phyloP scores from a whole-genome alignment of 2,329 filamentous ascomycete species.

The Polytolypa hystricis region DNA sequence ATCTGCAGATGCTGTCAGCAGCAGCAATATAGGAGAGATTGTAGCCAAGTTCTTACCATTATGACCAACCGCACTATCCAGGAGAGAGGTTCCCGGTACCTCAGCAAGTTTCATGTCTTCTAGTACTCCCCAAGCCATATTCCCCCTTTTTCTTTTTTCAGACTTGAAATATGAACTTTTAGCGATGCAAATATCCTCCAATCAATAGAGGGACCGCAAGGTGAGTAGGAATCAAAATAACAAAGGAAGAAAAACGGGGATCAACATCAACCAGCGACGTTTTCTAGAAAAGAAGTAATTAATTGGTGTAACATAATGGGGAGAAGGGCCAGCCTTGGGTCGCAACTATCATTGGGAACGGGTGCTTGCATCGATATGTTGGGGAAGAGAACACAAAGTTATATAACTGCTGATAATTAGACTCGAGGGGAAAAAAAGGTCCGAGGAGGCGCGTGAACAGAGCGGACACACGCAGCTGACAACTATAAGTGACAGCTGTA shows the following conservation, averaged over 20 bases:
- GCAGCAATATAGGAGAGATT: background rate
- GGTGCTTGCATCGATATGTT: too few species aligned
- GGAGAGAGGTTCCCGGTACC: conserved; percentile 16
- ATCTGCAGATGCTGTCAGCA: conserved; percentile 1
- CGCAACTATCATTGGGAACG: too few species aligned
- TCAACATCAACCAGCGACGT: conserved; percentile 2
- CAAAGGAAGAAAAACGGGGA: background rate
- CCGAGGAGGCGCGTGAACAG: too few species aligned
- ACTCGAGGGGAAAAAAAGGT: too few species aligned
- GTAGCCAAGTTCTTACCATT: background rate
- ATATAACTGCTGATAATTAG: too few species aligned
- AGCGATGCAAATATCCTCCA: conserved; percentile 5
- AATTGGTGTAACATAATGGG: background rate
- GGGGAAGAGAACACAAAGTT: too few species aligned
- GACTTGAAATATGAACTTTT: conserved; percentile 7
- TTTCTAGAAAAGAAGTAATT: background rate
- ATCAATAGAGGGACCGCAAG: background rate
- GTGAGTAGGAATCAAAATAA: background rate
- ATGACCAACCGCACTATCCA: background rate
- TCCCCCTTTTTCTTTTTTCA: conserved; percentile 4
- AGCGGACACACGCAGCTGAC: too few species aligned
- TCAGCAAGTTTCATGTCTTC: conserved; percentile 18
- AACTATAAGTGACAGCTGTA: too few species aligned
- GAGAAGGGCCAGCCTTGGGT: background rate
- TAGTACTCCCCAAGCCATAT: conserved; percentile 18